Evolutionary conservation across 768 basidiomycete species (phyloP), one percentile per base, ranked within the genome.

Genomic region (Rhodosporidiobolus odoratus): DNA sequence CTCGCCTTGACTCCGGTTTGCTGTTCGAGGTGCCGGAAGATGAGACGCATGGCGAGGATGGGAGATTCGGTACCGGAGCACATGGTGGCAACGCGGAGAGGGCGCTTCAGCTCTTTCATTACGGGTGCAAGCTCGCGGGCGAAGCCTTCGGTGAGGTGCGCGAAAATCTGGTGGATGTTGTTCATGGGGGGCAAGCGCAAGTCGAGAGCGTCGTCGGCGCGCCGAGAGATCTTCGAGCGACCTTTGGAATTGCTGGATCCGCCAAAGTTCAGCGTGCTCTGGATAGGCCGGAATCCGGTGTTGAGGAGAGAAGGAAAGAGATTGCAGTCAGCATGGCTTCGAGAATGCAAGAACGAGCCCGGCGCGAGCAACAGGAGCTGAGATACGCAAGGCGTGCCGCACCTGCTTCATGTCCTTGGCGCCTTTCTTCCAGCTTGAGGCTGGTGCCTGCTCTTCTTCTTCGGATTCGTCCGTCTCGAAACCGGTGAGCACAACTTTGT

Each of bases 31-130:
- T 88, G 85, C 68, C 88, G 86, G 66, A 87, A 87, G 54, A 96
- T 91, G 69, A 94, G 81, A 38, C 90, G 88, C 56, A 97, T 83
- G 21, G 94, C 94, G 43, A 96, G 86, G 32, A 97, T 84, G 60
- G 94, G 94, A 3, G 91, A 92, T 78, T 97, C 94, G 10, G 94
- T 97, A 34, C 94, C 94, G 50, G 92, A 95, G 80, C 89, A 68
- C 94, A 97, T 97, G 17, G 94, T 97, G 7, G 92, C 94, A 68
- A 97, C 86, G 79, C 92, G 89, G 78, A 97, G 82, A 76, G 89
- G 92, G 68, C 92, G 85, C 3, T 84, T 80, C 58, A 82, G 72
- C 38, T 72, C 54, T 61, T 78, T 71, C 43, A 79, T 77, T 9
- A 79, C 45, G n/a, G 76, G 53, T 43, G 75, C 72, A 27, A 81